phyloP scores from a whole-genome alignment of 805 yeast species.

The Huiozyma sinensis region DNA sequence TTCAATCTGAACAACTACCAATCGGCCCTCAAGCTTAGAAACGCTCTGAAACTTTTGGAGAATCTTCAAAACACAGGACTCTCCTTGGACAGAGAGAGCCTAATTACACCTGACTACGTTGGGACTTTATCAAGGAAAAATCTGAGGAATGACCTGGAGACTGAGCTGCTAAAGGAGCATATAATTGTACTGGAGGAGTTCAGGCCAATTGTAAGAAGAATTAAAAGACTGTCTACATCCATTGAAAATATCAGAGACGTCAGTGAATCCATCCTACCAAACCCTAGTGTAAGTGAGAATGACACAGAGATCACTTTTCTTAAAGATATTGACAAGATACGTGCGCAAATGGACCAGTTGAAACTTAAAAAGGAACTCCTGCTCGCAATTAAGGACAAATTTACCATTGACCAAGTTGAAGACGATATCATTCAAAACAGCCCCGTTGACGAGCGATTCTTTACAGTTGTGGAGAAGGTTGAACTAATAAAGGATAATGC shows the following conservation, averaged over 20 bases:
- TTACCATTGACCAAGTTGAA: slow-evolving; percentile 64
- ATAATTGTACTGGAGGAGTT: slow-evolving; percentile 37
- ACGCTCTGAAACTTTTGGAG: slow-evolving; percentile 28
- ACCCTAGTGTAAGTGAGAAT: slow-evolving; percentile 14
- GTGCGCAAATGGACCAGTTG: slow-evolving; percentile 10
- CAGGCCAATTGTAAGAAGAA: slow-evolving; percentile 35
- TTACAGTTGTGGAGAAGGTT: slow-evolving; percentile 48
- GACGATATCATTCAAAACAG: slow-evolving; percentile 43
- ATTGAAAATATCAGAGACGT: slow-evolving; percentile 14
- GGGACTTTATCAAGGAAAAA: slow-evolving; percentile 55
- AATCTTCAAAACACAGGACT: slow-evolving; percentile 18
- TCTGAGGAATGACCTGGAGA: slow-evolving; percentile 49
- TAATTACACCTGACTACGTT: slow-evolving; percentile 35
- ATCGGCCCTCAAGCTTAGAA: slow-evolving; percentile 25
- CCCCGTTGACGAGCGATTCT: slow-evolving; percentile 41
- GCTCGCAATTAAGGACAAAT: slow-evolving; percentile 44
- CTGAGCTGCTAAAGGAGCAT: slow-evolving; percentile 48
- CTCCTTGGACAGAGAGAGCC: slow-evolving; percentile 26
- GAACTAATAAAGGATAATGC: slow-evolving; percentile 57
- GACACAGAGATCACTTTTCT: slow-evolving; percentile 15
- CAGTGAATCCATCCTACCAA: slow-evolving; percentile 8
- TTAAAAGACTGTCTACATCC: slow-evolving; percentile 24
- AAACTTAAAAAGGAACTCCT: slow-evolving; percentile 43
- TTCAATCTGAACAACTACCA: slow-evolving; percentile 19
- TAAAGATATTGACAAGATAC: slow-evolving; percentile 10